phyloP scores from a whole-genome alignment of 2,329 filamentous ascomycete genomes.

The Davidsoniella australis region DNA sequence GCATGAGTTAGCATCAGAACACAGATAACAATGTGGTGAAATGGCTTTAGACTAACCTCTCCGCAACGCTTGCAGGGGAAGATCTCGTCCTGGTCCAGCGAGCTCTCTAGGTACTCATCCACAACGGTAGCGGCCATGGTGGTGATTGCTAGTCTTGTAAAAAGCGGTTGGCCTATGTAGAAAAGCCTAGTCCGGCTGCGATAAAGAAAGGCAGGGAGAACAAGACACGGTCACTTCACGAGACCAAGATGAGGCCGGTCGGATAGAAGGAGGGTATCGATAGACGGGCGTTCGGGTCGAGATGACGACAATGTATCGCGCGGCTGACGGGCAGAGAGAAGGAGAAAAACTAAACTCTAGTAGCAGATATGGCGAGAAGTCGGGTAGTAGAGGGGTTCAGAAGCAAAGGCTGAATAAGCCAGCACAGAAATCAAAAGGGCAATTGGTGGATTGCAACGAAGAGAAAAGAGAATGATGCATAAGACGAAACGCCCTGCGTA shows the following conservation, averaged over 20 bases:
- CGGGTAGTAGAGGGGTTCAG: not conserved
- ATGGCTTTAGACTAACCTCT: slow-evolving; percentile 42
- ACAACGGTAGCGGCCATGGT: slow-evolving; percentile 30
- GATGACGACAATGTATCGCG: not conserved
- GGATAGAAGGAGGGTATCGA: not conserved
- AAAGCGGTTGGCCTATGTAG: not conserved
- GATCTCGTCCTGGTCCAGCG: slow-evolving; percentile 63
- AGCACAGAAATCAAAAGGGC: too few species aligned
- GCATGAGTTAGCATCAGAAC: slow-evolving; percentile 5
- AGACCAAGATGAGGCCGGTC: too few species aligned
- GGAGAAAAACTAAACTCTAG: not conserved
- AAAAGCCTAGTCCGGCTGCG: not conserved
- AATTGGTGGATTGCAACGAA: not conserved
- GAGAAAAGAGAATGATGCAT: slow-evolving; percentile 1
- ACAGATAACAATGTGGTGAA: not conserved
- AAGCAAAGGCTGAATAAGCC: not conserved
- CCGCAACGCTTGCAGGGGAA: slow-evolving; percentile 88
- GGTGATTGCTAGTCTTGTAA: not conserved
- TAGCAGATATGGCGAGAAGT: not conserved
- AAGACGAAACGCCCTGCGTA: slow-evolving; percentile 4
- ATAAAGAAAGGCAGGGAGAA: not conserved
- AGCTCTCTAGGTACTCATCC: slow-evolving; percentile 45
- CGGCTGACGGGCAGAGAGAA: not conserved
- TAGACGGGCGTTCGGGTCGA: not conserved
- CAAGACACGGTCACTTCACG: too few species aligned